Evolutionary conservation across 768 basidiomycete genomes (phyloP).

Genomic region (Xanthoconium stramineum): DNA sequence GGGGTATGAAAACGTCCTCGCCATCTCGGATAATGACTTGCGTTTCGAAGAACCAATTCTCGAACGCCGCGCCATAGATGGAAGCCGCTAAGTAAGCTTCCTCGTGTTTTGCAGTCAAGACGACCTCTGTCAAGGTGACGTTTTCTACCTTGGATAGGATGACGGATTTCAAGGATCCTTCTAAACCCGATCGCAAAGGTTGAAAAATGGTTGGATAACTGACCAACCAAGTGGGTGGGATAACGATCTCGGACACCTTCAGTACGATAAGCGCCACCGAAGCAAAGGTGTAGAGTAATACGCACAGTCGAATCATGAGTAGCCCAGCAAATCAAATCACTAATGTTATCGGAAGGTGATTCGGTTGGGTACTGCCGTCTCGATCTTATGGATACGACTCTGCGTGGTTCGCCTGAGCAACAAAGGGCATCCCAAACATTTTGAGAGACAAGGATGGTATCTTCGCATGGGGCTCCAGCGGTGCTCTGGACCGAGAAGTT

Average conservation of each 20-base stretch:
- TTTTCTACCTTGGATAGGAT: slow-evolving; percentile 27
- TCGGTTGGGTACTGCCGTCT: slow-evolving; percentile 8
- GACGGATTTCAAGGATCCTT: slow-evolving; percentile 15
- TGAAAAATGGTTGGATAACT: slow-evolving; percentile 37
- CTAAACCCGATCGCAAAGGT: slow-evolving; percentile 11
- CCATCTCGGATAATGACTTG: slow-evolving; percentile 53
- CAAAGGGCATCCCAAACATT: slow-evolving; percentile 32
- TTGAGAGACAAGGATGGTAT: slow-evolving; percentile 30
- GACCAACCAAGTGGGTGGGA: slow-evolving; percentile 42
- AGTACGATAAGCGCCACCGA: slow-evolving; percentile 21
- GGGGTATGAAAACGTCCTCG: slow-evolving; percentile 34
- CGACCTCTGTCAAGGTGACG: slow-evolving; percentile 45
- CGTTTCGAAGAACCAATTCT: slow-evolving; percentile 41
- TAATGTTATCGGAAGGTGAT: neutral
- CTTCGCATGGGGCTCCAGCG: slow-evolving; percentile 13
- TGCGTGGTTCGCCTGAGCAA: slow-evolving; percentile 10
- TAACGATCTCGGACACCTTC: slow-evolving; percentile 31
- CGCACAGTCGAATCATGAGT: slow-evolving; percentile 38
- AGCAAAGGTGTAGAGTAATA: neutral
- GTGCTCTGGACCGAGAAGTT: slow-evolving; percentile 26
- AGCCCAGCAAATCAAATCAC: slow-evolving; percentile 35
- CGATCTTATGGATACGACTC: slow-evolving; percentile 24
- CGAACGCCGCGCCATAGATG: slow-evolving; percentile 34
- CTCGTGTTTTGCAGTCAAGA: slow-evolving; percentile 48
- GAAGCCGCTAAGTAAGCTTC: slow-evolving; percentile 47